These are phyloP conservation scores for Pholiota adiposa DNA, from an alignment of 1,284 basidiomycete genomes.

Conservation along the genomic window DNA sequence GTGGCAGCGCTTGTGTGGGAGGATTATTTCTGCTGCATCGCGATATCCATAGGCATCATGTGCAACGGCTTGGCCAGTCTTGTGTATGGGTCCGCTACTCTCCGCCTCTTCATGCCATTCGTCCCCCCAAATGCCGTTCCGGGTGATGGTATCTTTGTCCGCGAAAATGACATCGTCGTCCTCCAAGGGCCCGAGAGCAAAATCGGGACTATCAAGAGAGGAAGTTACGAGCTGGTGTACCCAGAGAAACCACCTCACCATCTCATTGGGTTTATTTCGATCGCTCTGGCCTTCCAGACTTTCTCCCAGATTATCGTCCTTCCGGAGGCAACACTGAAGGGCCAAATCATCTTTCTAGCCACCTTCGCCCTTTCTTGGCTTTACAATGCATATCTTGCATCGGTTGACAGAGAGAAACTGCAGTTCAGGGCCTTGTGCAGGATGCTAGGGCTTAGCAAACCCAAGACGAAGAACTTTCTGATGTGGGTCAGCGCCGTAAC, in stretches of 20 bases:
- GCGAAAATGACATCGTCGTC: conserved; percentile 9
- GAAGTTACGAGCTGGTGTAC: conserved; percentile 7
- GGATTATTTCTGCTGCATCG: background rate
- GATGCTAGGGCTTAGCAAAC: background rate
- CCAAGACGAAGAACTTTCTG: background rate
- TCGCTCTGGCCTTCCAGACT: conserved; percentile 9
- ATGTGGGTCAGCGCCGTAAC: background rate
- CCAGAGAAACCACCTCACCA: conserved; percentile 6
- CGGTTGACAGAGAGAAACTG: conserved; percentile 14
- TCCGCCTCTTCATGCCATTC: conserved; percentile 14
- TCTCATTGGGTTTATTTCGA: conserved; percentile 8
- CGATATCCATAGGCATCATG: conserved; percentile 8
- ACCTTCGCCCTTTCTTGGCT: conserved; percentile 16
- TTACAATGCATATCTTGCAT: conserved; percentile 14
- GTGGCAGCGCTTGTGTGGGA: background rate
- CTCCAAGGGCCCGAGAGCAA: conserved; percentile 10
- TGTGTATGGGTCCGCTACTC: conserved; percentile 18
- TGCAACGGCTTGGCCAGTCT: conserved; percentile 16
- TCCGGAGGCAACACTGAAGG: conserved; percentile 14
- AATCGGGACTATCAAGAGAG: conserved; percentile 14
- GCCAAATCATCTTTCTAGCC: conserved; percentile 18
- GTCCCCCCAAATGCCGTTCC: conserved; percentile 1
- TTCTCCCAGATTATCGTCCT: conserved; percentile 17
- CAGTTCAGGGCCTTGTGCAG: conserved; percentile 1
- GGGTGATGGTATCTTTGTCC: conserved; percentile 13